Percentiles rank a stretch among this genome's conserved stretches.
phyloP scores from a whole-genome alignment of 768 basidiomycete genomes.

The Amanita rubescens region DNA sequence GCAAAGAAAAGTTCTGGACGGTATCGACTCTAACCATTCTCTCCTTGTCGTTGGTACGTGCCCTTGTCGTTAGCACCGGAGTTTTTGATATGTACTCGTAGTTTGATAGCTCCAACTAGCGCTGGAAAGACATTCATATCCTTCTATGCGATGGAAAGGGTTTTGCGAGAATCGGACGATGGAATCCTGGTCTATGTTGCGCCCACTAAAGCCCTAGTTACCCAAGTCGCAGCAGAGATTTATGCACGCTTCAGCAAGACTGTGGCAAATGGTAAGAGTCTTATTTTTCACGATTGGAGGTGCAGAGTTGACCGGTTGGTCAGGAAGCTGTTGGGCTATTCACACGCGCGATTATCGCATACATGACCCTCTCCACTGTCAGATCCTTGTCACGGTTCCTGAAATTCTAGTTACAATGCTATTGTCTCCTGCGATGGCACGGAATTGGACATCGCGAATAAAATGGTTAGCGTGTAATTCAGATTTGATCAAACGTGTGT shows the following conservation, averaged over 20 bases:
- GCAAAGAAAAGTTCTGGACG: slow-evolving; percentile 62
- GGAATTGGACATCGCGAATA: slow-evolving; percentile 53
- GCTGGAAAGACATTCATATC: slow-evolving; percentile 76
- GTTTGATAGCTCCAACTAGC: slow-evolving; percentile 50
- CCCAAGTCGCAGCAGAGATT: slow-evolving; percentile 67
- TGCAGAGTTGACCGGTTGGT: neutral
- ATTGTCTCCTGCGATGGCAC: slow-evolving; percentile 57
- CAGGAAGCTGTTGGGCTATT: slow-evolving; percentile 57
- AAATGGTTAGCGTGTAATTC: slow-evolving; percentile 35
- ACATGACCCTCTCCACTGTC: slow-evolving; percentile 57
- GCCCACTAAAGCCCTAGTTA: slow-evolving; percentile 68
- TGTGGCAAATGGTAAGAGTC: slow-evolving; percentile 32
- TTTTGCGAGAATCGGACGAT: slow-evolving; percentile 54
- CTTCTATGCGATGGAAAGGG: slow-evolving; percentile 70
- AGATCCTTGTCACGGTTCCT: slow-evolving; percentile 70
- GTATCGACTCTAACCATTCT: slow-evolving; percentile 50
- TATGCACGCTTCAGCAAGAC: slow-evolving; percentile 60
- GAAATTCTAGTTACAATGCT: slow-evolving; percentile 65
- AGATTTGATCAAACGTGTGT: neutral
- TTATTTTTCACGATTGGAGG: neutral
- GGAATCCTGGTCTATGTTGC: slow-evolving; percentile 68
- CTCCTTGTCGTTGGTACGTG: slow-evolving; percentile 58
- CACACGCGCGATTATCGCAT: slow-evolving; percentile 60
- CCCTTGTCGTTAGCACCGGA: neutral
- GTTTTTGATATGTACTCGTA: neutral